Conservation (phyloP, 768 basidiomycete genomes). For the Tephrocybe rancida region DNA sequence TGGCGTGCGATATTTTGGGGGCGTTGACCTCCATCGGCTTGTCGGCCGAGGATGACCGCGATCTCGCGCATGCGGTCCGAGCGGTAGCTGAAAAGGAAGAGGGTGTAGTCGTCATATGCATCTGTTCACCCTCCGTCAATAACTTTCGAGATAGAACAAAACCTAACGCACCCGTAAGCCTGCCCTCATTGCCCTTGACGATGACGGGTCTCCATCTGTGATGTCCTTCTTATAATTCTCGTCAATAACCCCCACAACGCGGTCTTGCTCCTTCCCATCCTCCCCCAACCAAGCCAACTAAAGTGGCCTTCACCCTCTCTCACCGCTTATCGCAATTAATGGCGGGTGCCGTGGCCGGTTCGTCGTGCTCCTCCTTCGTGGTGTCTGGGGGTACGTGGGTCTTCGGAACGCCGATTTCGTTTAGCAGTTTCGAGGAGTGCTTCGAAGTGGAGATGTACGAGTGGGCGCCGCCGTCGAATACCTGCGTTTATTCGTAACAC, state of each 20-base stretch:
- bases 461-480: constrained; percentile 97
- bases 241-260: constrained; percentile 47
- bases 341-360: constrained; percentile 84
- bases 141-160: neutral
- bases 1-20: constrained; percentile 76
- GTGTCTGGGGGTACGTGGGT: constrained; percentile 83
- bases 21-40: constrained; percentile 84
- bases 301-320: constrained; percentile 90
- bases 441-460: constrained; percentile 91
- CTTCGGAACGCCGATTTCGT: constrained; percentile 80
- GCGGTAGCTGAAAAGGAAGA: constrained; percentile 98
- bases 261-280: constrained; percentile 49
- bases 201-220: constrained; percentile 97
- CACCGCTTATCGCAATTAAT: constrained; percentile 98
- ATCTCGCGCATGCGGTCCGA: constrained; percentile 97
- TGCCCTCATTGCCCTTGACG: constrained; percentile 73
- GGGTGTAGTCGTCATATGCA: constrained; percentile 79
- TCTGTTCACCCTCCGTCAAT: constrained; percentile 45
- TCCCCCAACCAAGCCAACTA: constrained; percentile 77
- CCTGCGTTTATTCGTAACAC: constrained; percentile 45
- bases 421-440: constrained; percentile 91
- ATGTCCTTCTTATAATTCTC: constrained; percentile 81
- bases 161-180: constrained; percentile 69
- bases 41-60: constrained; percentile 78
- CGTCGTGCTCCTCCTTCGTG: constrained; percentile 76